Base-by-base conservation (phyloP, 2,329 filamentous ascomycete genomes). In the Penicillium freii region DNA sequence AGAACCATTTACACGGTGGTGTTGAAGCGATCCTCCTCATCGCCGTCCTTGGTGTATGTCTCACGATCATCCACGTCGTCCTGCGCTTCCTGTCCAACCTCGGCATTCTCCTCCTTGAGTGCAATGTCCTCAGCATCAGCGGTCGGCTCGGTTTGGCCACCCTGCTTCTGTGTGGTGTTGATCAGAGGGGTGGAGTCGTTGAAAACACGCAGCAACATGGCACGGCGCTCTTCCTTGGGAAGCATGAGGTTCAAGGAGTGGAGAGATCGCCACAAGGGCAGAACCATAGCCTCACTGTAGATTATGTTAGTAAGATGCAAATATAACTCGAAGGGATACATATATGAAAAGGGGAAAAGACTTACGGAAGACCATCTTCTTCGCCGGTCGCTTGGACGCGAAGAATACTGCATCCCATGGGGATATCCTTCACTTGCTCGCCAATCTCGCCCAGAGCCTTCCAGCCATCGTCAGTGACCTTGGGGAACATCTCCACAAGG, bases 401-500 rank as follows among this genome's bases (percentile, higher is more conserved):
- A 19, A 99, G 81, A 43, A 99, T 90, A 72, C 90, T 96, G 79
- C 94, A 99, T 27, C 94, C 94, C 86, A 95, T 92, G 43, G 84
- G 84, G 11, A 97, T 85, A 60, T 91, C 87, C 46, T 86, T 81
- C 1, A 95, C 88, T 51, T 87, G 84, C 76, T 92, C 89, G 59
- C 91, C 92, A 60, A 97, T 93, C 79, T 97, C 94, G 59, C 88
- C 89, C 36, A 97, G 84, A 48, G 85, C 81, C 72, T 85, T 82
- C 85, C 88, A 92, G 57, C 85, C 87, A 53, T 87, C 85, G 58
- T 87, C 86, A 60, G 86, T 82, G 59, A 97, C 87, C 72, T 91
- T 92, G 51, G 93, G 92, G 78, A 99, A 99, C 91, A 99, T 96
- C 77, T 99, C 93, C 52, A 92, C 87, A 47, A 99, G 84, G 23